Base-by-base conservation (phyloP, 108 stramenopile species). In the Skeletonema tropicum region DNA sequence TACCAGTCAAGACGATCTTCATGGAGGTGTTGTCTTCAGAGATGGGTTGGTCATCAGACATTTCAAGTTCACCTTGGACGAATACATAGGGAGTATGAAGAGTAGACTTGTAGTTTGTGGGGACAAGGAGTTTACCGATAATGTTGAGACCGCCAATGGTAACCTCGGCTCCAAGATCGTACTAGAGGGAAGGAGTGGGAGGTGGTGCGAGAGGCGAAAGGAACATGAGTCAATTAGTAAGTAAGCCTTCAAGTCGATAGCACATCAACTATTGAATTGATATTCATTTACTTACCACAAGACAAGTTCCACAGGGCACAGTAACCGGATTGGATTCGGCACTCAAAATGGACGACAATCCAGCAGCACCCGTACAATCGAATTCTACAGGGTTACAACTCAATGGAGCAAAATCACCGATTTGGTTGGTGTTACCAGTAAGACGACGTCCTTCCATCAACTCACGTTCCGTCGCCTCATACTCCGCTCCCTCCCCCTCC, bases 31-130 rank as follows among this genome's bases (percentile, higher is more conserved):
- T 83, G 23, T 66, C 66, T 11, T 74, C 70, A 23, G 83, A 73
- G 46, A 85, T 85, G 25, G 70, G 45, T 13, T 79, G 78, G 26
- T 64, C 60, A 19, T 83, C 85, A 25, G 65, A 66, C 70, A 91
- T 87, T 36, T 87, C 76, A 17, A 89, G 66, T 52, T 87, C 86
- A 19, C 90, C 90, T 65, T 91, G 90, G n/a, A 91, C 88, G 13
- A 88, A 76, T 17, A 91, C 76, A 39, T 52, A 85, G 38, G 88
- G 82, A 12, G 90, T 91, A 11, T 11, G 13, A n/a, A 91, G 60
- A 0, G 84, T 87, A 0, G 85, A 57, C 41, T 58, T 62, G 46
- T 74, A 64, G 30, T 80, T 80, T 2, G 76, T 59, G 13, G 87
- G 88, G 49, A 90, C 66, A 45, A 66, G 57, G 7, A 90, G 79